Conservation (phyloP, 306 rosid genomes). For the Abrus pulchellus region DNA sequence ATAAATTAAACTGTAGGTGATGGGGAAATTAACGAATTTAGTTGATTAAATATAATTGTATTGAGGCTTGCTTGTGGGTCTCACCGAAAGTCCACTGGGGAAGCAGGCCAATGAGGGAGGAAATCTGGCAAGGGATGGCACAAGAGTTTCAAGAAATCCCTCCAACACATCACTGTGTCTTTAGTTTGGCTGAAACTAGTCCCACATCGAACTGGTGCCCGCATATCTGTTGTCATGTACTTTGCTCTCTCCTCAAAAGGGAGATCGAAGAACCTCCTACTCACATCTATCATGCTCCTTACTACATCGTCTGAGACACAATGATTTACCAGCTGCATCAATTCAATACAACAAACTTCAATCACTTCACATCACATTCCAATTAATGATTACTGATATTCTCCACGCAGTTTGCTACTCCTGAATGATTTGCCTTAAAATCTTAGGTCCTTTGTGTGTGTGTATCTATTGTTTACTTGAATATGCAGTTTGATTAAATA, state of each 20-base stretch:
- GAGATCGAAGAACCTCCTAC: conserved; percentile 72
- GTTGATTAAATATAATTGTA: no score
- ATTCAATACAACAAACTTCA: conserved; percentile 11
- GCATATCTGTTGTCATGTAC: conserved; percentile 78
- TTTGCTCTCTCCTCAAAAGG: conserved; percentile 76
- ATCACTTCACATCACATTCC: conserved; percentile 1
- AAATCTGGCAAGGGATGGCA: conserved; percentile 71
- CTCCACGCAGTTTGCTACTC: not conserved
- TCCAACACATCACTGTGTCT: conserved; percentile 83
- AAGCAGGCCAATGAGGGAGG: conserved; percentile 78
- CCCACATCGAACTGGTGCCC: conserved; percentile 78
- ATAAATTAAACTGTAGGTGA: no score
- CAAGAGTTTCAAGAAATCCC: conserved; percentile 83
- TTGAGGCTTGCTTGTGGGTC: not conserved
- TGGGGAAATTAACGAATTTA: no score
- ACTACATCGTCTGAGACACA: conserved; percentile 60
- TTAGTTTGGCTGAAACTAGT: conserved; percentile 85
- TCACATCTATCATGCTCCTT: conserved; percentile 63
- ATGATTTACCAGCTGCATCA: conserved; percentile 80
- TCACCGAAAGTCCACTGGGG: conserved; percentile 73
- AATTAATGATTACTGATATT: not conserved
- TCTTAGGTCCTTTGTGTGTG: not conserved
- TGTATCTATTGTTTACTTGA: no score
- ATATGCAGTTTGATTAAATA: no score
- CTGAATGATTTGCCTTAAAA: not conserved